Evolutionary conservation across 2,329 filamentous ascomycete species (phyloP), one percentile per base, ranked within the genome.

Genomic region (Talaromyces sp.): DNA sequence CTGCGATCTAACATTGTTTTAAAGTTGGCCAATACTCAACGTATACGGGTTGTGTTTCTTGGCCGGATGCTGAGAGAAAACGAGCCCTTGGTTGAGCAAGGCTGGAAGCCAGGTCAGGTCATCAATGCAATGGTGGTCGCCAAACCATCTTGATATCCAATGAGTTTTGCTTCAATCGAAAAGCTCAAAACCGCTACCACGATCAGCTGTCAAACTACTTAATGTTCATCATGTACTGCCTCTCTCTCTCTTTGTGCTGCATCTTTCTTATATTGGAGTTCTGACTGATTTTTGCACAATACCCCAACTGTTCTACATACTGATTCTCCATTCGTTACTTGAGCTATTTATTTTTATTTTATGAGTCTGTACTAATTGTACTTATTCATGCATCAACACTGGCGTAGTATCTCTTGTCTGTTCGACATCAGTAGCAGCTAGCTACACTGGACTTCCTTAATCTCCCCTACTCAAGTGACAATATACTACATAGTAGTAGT

Each of bases 61-160:
- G 93, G 93, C 69, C 92, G 88, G 74, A 86, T 93, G 60, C 84
- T 97, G 54, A 87, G 88, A 69, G 91, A 94, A 68, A 83, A 84
- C 62, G 75, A 85, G 22, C 84, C 89, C 0, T 76, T 97, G 19
- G 76, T 82, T 52, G 84, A 85, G 3, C 90, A 95, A 70, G 90
- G 90, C 58, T 97, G 91, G 90, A 86, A 88, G 70, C 83, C 85
- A 67, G 90, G 88, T 41, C 85, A 95, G 73, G 82, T 95, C 39
- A 79, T 96, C 63, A 95, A 93, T 74, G 92, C 89, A 24, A 81
- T 95, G 66, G 86, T 95, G 62, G 88, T 81, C 35, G 49, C 69
- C 6, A 69, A 68, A 7, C 63, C 64, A 49, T 22, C 60, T 37
- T 62, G 27, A 62, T 24, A 22, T 45, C 4, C 2, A 37, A 16